These are phyloP conservation scores for Tylopilus subfusipes DNA, from an alignment of 768 basidiomycete species.

Conservation along the genomic window DNA sequence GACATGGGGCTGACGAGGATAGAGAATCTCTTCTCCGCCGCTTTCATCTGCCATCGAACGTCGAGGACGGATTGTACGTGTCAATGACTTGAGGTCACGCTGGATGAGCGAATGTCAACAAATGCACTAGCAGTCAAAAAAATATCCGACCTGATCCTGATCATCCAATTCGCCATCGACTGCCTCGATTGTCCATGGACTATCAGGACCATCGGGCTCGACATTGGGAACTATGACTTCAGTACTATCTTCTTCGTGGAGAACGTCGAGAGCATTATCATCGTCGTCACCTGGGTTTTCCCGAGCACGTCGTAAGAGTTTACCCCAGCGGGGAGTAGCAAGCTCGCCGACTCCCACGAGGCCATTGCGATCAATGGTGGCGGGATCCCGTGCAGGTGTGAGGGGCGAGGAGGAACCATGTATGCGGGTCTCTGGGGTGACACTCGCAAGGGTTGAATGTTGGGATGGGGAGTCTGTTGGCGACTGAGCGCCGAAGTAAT, in stretches of 20 bases:
- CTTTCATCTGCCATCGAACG: conserved; percentile 79
- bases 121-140: background rate
- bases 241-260: conserved; percentile 30
- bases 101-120: conserved; percentile 22
- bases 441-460: conserved; percentile 37
- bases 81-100: conserved; percentile 43
- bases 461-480: conserved; percentile 65
- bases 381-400: conserved; percentile 73
- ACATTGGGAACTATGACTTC: conserved; percentile 30
- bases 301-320: conserved; percentile 42
- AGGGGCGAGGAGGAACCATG: conserved; percentile 60
- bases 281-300: conserved; percentile 39
- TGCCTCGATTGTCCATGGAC: conserved; percentile 87
- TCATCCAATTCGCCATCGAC: conserved; percentile 77
- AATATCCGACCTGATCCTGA: conserved; percentile 54
- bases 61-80: conserved; percentile 52
- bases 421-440: conserved; percentile 59
- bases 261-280: conserved; percentile 31
- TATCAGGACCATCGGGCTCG: conserved; percentile 62
- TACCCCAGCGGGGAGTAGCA: conserved; percentile 91
- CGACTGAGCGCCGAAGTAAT: conserved; percentile 76
- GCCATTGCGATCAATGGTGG: conserved; percentile 77
- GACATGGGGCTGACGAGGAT: conserved; percentile 59
- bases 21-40: conserved; percentile 86
- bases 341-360: conserved; percentile 96